Evolutionary conservation across 805 yeast species (phyloP).

Genomic region (Wickerhamomyces queroliae): DNA sequence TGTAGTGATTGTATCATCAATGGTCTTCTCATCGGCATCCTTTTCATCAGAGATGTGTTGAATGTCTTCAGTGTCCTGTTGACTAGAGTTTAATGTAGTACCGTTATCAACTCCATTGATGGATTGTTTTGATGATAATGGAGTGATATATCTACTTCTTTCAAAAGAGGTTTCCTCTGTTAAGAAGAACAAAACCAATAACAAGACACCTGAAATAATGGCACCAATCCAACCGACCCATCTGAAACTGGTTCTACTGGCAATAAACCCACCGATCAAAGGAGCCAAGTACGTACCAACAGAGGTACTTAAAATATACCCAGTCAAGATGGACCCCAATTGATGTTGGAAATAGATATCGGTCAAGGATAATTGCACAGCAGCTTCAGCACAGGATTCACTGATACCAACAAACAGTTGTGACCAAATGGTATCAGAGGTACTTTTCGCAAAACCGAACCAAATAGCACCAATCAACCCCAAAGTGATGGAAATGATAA

Average conservation of each 20-base stretch:
- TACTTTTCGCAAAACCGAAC: conserved; percentile 53
- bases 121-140: conserved; percentile 19
- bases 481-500: conserved; percentile 50
- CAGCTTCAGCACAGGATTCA: conserved; percentile 74
- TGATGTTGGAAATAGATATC: conserved; percentile 79
- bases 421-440: conserved; percentile 67
- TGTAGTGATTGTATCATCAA: conserved; percentile 5
- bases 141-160: conserved; percentile 36
- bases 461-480: conserved; percentile 66
- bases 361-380: conserved; percentile 59
- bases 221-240: conserved; percentile 75
- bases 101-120: conserved; percentile 13
- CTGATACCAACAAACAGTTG: conserved; percentile 77
- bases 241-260: conserved; percentile 54
- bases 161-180: conserved; percentile 72
- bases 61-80: neutral
- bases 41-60: conserved; percentile 4
- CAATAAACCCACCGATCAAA: conserved; percentile 68
- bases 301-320: conserved; percentile 69
- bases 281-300: conserved; percentile 80
- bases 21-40: conserved; percentile 12
- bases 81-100: conserved; percentile 3
- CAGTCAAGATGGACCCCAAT: conserved; percentile 63
- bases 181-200: conserved; percentile 47
- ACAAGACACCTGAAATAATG: conserved; percentile 55